Evolutionary conservation across 352 stramenopile genomes (phyloP).

Genomic region (Pythium guiyangense): DNA sequence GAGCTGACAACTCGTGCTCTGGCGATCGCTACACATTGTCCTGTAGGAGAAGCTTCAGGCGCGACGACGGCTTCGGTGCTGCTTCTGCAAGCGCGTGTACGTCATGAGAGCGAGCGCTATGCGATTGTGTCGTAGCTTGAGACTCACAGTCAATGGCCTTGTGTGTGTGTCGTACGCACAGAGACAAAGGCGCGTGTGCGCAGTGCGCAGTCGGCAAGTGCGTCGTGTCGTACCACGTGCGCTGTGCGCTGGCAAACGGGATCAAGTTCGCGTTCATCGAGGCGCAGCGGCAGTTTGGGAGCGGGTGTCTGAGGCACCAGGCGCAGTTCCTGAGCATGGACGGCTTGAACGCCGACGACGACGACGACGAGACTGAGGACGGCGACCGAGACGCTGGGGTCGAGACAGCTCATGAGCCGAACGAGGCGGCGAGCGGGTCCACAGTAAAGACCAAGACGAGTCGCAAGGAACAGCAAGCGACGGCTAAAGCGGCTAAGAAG

Average conservation of each 20-base stretch:
- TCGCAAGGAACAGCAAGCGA: constrained; percentile 1
- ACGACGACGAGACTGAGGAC: constrained; percentile 7
- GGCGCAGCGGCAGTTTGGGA: constrained; percentile 54
- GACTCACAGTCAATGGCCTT: background rate
- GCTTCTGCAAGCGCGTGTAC: constrained; percentile 65
- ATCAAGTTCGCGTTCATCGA: constrained; percentile 67
- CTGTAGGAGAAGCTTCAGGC: constrained; percentile 40
- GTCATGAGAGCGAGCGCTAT: background rate
- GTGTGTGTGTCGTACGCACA: constrained; percentile 17
- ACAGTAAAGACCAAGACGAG: background rate
- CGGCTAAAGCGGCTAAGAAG: constrained; percentile 2
- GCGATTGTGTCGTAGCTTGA: background rate
- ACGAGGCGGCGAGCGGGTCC: no score
- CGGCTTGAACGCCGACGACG: constrained; percentile 15
- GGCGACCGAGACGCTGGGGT: background rate
- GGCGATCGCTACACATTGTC: background rate
- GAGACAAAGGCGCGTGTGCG: constrained; percentile 63
- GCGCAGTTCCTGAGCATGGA: constrained; percentile 42
- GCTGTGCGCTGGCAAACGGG: constrained; percentile 54
- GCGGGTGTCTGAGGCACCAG: constrained; percentile 56
- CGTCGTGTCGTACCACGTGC: constrained; percentile 62
- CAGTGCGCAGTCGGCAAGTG: constrained; percentile 70
- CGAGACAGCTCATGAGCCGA: background rate
- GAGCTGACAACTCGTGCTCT: background rate
- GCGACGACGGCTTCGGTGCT: constrained; percentile 60